Conservation (phyloP, 768 basidiomycete genomes). For the Tricholoma sp. region DNA sequence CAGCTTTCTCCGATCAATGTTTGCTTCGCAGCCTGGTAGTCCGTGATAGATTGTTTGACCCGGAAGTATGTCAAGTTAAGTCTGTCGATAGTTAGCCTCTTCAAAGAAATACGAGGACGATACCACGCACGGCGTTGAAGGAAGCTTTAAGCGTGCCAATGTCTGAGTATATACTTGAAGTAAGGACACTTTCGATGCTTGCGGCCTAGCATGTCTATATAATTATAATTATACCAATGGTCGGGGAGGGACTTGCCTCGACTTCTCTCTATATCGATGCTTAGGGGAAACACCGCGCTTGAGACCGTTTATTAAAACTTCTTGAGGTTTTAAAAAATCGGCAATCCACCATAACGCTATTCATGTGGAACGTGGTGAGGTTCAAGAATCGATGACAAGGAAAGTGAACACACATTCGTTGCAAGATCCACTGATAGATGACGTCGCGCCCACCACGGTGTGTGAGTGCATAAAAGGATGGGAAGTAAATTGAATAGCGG, state of each 20-base stretch:
- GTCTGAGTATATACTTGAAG: conserved; percentile 39
- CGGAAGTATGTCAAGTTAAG: conserved; percentile 36
- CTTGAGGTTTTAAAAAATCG: conserved; percentile 38
- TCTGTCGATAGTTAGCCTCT: not conserved
- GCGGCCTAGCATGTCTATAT: conserved; percentile 34
- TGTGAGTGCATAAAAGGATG: conserved; percentile 57
- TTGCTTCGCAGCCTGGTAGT: conserved; percentile 50
- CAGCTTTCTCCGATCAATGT: conserved; percentile 37
- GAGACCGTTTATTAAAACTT: conserved; percentile 76
- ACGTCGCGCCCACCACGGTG: conserved; percentile 22
- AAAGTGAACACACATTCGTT: conserved; percentile 55
- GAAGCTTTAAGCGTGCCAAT: conserved; percentile 10
- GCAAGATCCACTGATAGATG: conserved; percentile 40
- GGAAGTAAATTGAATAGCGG: conserved; percentile 54
- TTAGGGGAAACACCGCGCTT: conserved; percentile 74
- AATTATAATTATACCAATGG: not conserved
- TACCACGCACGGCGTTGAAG: conserved; percentile 13
- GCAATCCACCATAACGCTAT: conserved; percentile 71
- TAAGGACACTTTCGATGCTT: conserved; percentile 48
- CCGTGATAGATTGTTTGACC: conserved; percentile 34
- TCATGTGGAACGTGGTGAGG: not conserved
- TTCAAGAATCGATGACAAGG: not conserved
- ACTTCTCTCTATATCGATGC: conserved; percentile 56
- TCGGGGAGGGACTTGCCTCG: conserved; percentile 37
- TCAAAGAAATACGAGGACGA: not conserved